Conservation (phyloP, 192 early-diverging fungal genomes). For the Backusella westeae region DNA sequence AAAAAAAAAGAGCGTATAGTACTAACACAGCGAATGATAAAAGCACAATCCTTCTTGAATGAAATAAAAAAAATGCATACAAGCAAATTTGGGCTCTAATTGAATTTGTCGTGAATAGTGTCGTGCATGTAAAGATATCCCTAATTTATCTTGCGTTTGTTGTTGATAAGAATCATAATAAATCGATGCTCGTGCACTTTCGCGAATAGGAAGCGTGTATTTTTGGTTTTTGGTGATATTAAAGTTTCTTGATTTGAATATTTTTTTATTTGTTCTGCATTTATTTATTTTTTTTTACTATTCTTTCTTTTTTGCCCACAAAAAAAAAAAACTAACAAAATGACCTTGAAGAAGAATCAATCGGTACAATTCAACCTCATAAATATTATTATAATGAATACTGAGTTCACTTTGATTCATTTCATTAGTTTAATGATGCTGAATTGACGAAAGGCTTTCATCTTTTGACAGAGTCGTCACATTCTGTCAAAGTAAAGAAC, state of each 20-base stretch:
- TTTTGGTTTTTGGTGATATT: not conserved
- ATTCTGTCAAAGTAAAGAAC: conserved; percentile 13
- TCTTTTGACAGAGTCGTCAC: conserved; percentile 3
- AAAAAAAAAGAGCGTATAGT: too few relatives aligned
- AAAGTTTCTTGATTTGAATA: not conserved
- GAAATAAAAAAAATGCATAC: too few relatives aligned
- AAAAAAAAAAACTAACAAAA: not conserved
- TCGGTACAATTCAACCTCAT: not conserved
- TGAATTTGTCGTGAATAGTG: too few relatives aligned
- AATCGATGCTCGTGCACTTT: not conserved
- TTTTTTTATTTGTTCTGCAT: not conserved
- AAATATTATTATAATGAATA: not conserved
- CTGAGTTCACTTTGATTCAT: too few relatives aligned
- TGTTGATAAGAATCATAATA: not conserved
- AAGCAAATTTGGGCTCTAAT: too few relatives aligned
- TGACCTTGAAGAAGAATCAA: not conserved
- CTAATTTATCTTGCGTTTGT: not conserved
- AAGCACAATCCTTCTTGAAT: too few relatives aligned
- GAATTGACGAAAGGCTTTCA: conserved; percentile 12
- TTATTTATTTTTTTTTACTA: not conserved
- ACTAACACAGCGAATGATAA: too few relatives aligned
- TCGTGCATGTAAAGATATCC: too few relatives aligned
- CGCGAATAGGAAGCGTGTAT: not conserved
- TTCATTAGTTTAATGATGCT: not conserved
- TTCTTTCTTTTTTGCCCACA: not conserved